Conservation (phyloP, 2,329 filamentous ascomycete genomes). For the Elsinoe perseae region DNA sequence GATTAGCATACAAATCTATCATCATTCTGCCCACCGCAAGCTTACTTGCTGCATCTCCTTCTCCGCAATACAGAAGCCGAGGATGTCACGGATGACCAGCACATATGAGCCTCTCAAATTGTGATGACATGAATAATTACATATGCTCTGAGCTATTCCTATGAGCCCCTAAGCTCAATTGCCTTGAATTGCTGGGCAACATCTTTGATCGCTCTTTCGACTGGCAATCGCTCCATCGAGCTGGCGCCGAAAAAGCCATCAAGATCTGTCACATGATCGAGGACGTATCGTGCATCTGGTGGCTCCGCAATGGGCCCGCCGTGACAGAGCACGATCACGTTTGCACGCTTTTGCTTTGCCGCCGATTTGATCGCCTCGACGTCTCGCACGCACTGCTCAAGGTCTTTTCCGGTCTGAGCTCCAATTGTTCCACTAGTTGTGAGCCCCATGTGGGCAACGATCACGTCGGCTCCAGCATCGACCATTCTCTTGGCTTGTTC, state of each 20-base stretch:
- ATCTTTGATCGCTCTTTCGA: slow-evolving; percentile 57
- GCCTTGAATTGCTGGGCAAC: slow-evolving; percentile 50
- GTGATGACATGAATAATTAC: too few species aligned
- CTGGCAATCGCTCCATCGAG: slow-evolving; percentile 61
- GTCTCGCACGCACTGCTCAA: slow-evolving; percentile 56
- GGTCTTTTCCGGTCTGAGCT: slow-evolving; percentile 50
- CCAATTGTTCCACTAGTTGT: slow-evolving; percentile 60
- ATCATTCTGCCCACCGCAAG: too few species aligned
- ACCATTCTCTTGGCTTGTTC: slow-evolving; percentile 57
- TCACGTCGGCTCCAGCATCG: slow-evolving; percentile 55
- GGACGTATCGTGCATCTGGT: slow-evolving; percentile 55
- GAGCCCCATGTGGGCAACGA: slow-evolving; percentile 62
- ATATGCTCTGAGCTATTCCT: too few species aligned
- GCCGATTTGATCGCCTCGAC: slow-evolving; percentile 59
- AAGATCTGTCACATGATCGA: slow-evolving; percentile 53
- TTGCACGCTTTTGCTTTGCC: slow-evolving; percentile 38
- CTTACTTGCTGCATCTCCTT: too few species aligned
- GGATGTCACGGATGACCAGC: too few species aligned
- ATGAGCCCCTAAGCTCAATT: slow-evolving; percentile 15
- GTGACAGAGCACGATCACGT: slow-evolving; percentile 62
- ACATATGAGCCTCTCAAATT: too few species aligned
- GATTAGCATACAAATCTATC: too few species aligned
- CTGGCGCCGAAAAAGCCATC: slow-evolving; percentile 67
- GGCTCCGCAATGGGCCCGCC: slow-evolving; percentile 60
- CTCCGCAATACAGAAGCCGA: too few species aligned